Conservation (phyloP, 2,329 filamentous ascomycete genomes). For the Colletotrichum paranaense region DNA sequence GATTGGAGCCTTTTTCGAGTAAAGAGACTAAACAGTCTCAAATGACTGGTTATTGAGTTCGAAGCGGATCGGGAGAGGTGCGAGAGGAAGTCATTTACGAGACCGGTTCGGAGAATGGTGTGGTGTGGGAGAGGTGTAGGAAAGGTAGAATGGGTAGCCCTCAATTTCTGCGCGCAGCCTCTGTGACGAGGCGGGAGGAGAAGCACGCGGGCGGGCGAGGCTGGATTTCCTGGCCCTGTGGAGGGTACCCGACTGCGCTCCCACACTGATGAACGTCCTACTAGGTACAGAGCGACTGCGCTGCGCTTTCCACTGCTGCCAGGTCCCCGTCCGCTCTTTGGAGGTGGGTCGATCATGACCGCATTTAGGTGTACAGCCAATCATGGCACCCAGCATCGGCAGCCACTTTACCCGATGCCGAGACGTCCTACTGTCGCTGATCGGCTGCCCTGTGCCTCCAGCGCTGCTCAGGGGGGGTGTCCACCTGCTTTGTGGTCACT, state of each 20-base stretch:
- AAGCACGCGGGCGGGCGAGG: conserved; percentile 34
- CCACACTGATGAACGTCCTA: too few species aligned
- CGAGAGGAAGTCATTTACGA: conserved; percentile 25
- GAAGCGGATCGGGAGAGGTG: not conserved
- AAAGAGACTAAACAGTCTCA: not conserved
- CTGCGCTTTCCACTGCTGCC: not conserved
- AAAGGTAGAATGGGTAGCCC: conserved; percentile 21
- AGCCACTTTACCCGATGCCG: conserved; percentile 27
- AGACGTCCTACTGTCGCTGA: not conserved
- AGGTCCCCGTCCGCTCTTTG: conserved; percentile 1
- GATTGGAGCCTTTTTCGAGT: not conserved
- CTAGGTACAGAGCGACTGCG: conserved; percentile 12
- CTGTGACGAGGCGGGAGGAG: conserved; percentile 37
- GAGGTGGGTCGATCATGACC: conserved; percentile 22
- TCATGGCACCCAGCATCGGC: not conserved
- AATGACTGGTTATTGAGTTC: not conserved
- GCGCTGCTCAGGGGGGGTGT: conserved; percentile 1
- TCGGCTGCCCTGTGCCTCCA: not conserved
- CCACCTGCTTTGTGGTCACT: conserved; percentile 19
- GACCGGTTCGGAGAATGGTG: conserved; percentile 8
- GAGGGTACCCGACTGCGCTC: too few species aligned
- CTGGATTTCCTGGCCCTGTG: conserved; percentile 19
- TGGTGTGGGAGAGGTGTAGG: conserved; percentile 27
- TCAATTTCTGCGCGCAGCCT: conserved; percentile 37
- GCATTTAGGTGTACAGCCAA: conserved; percentile 24